phyloP scores from a whole-genome alignment of 1,139 yeast species.

The Ashbya aceris region DNA sequence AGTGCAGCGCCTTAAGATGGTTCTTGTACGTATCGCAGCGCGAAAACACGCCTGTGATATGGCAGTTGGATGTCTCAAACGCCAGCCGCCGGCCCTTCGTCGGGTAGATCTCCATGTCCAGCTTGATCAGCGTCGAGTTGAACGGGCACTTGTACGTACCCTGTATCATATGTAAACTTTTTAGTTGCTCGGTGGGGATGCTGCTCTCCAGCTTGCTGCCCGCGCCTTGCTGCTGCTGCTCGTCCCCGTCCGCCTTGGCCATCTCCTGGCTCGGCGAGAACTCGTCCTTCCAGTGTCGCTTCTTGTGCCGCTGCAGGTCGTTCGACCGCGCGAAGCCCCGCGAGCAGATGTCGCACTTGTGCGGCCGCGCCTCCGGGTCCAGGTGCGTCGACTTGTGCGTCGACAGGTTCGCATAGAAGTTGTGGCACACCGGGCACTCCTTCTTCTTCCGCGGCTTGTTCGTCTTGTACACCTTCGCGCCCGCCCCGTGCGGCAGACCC shows the following conservation, averaged over 20 bases:
- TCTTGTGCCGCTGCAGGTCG: conserved; percentile 74
- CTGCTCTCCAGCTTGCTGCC: conserved; percentile 4
- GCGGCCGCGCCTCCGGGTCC: conserved; percentile 66
- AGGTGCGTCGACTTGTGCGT: conserved; percentile 81
- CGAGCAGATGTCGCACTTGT: conserved; percentile 63
- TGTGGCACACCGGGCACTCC: conserved; percentile 75
- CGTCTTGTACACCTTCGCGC: conserved; percentile 1
- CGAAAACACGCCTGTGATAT: conserved; percentile 73
- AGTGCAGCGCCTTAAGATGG: conserved; percentile 83
- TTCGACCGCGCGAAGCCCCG: conserved; percentile 86
- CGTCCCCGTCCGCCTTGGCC: conserved; percentile 6
- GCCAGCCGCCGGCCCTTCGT: conserved; percentile 16
- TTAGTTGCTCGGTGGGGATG: conserved; percentile 16
- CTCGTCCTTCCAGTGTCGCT: conserved; percentile 70
- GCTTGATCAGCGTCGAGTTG: conserved; percentile 24
- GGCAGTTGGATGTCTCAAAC: conserved; percentile 40
- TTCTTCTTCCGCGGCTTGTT: conserved; percentile 58
- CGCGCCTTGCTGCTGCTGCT: conserved; percentile 2
- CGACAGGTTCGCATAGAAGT: conserved; percentile 69
- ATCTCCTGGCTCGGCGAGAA: conserved; percentile 28
- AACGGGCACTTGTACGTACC: conserved; percentile 44
- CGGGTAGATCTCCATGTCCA: conserved; percentile 26
- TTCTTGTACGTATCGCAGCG: conserved; percentile 89
- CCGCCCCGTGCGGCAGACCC: not conserved
- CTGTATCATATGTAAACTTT: conserved; percentile 27